Evolutionary conservation across 805 yeast genomes (phyloP).

Genomic region (Peterozyma xylosa): DNA sequence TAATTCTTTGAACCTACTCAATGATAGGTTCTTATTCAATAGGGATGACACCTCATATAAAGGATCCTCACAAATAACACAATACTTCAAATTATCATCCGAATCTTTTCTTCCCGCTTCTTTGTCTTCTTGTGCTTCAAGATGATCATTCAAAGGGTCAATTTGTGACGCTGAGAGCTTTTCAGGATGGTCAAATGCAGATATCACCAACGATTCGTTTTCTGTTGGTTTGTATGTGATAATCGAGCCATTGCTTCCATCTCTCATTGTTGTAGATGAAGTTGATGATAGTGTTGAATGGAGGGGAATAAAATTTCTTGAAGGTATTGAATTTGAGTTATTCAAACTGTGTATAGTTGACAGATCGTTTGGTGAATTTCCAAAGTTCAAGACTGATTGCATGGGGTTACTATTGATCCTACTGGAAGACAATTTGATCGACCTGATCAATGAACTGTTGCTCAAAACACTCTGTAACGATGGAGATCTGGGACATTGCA

Average conservation of each 20-base stretch:
- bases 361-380: background rate
- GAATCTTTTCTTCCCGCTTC: too few species aligned
- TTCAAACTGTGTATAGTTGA: background rate
- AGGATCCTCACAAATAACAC: background rate
- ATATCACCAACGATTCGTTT: background rate
- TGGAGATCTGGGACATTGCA: background rate
- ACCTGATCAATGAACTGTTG: background rate
- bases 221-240: background rate
- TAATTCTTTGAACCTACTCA: slow-evolving; percentile 5
- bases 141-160: background rate
- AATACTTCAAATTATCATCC: background rate
- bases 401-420: background rate
- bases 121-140: too few species aligned
- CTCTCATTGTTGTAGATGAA: background rate
- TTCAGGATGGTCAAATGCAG: background rate
- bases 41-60: background rate
- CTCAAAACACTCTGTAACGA: background rate
- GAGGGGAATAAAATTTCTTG: background rate
- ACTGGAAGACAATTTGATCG: background rate
- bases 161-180: too few species aligned
- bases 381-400: background rate
- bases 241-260: background rate
- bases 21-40: background rate
- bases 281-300: background rate
- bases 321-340: background rate